A percentile compares a stretch with the other conserved stretches of the same genome.
phyloP scores from a whole-genome alignment of 129 eudicot species.

The carrot (Daucus carota) region DH1_v3.0 NC_030387.2:2336001-2336500 shows the following conservation, averaged over 20 bases:
- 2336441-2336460: not conserved
- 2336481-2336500: not conserved
- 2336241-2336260: constrained; percentile 15
- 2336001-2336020: no score
- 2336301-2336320: constrained; percentile 26
- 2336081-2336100: no score
- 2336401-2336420: constrained; percentile 65
- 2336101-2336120: no score
- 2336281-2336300: constrained; percentile 5
- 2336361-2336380: constrained; percentile 44
- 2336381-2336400: constrained; percentile 44
- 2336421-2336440: constrained; percentile 23
- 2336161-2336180: no score
- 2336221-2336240: not conserved
- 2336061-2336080: no score
- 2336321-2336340: constrained; percentile 45
- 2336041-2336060: no score
- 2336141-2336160: no score
- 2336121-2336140: no score
- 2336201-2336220: no score
- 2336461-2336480: not conserved
- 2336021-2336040: no score
- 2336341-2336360: constrained; percentile 22
- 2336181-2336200: no score
- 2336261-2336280: not conserved